A percentile compares a stretch with the other conserved stretches of the same genome.
Evolutionary conservation across 1,139 yeast genomes (phyloP).

Genomic region (Scheffersomyces cryptocercus): DNA sequence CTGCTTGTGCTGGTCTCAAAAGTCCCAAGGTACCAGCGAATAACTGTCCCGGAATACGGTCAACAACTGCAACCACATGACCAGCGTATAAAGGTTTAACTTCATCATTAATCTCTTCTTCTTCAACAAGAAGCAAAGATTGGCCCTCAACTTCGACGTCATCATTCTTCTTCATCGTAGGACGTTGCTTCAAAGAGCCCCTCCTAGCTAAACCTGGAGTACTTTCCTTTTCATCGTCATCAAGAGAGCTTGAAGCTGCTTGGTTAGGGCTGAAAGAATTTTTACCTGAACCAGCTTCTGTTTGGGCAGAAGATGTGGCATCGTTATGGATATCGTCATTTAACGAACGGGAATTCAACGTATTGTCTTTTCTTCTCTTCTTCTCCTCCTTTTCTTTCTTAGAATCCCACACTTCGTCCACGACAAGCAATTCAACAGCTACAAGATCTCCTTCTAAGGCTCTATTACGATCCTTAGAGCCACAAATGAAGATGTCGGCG

Average conservation of each 20-base stretch:
- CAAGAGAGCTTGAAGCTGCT: constrained; percentile 5
- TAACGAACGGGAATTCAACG: constrained; percentile 34
- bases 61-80: constrained; percentile 96
- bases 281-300: constrained; percentile 18
- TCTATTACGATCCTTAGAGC: constrained; percentile 97
- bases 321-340: constrained; percentile 70
- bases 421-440: constrained; percentile 90
- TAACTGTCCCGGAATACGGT: constrained; percentile 94
- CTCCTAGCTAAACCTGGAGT: constrained; percentile 63
- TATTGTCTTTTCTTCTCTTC: constrained; percentile 83
- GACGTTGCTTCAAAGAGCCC: constrained; percentile 92
- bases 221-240: constrained; percentile 21
- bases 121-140: constrained; percentile 85
- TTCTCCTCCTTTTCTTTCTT: constrained; percentile 97
- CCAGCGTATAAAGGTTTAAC: constrained; percentile 95
- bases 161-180: constrained; percentile 97
- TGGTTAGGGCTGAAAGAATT: constrained; percentile 7
- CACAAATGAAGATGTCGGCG: constrained; percentile 96
- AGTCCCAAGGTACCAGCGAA: constrained; percentile 93
- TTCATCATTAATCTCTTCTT: constrained; percentile 92
- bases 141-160: constrained; percentile 99
- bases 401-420: constrained; percentile 97
- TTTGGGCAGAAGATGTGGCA: constrained; percentile 53
- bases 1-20: constrained; percentile 94
- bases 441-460: constrained; percentile 96